Evolutionary conservation across 2,329 filamentous ascomycete species (phyloP).

Genomic region (Arthrobotrys sinensis): DNA sequence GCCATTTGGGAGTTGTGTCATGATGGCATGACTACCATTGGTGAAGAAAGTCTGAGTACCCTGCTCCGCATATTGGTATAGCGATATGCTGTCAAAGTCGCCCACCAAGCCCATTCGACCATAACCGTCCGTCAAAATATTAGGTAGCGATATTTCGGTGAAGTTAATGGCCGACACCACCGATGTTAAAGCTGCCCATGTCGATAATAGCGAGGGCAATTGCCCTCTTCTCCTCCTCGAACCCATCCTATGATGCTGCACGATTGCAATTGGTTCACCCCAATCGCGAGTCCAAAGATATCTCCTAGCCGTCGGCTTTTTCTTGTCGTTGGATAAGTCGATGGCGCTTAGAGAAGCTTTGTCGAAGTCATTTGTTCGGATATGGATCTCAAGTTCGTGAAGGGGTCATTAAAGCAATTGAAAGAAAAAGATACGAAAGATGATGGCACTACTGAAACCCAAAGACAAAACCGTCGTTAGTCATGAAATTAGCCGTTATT

Average conservation of each 20-base stretch:
- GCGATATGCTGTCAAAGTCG: constrained; percentile 90
- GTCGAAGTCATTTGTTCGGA: constrained; percentile 53
- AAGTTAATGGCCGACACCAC: constrained; percentile 54
- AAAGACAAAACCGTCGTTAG: constrained; percentile 48
- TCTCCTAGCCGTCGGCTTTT: constrained; percentile 10
- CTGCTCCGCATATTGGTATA: constrained; percentile 89
- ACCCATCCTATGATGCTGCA: constrained; percentile 48
- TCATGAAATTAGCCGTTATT: constrained; percentile 39
- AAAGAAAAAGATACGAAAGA: constrained; percentile 23
- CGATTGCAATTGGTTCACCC: constrained; percentile 39
- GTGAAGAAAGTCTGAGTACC: constrained; percentile 76
- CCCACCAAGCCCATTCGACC: constrained; percentile 69
- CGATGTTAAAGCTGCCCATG: constrained; percentile 49
- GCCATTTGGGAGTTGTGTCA: constrained; percentile 87
- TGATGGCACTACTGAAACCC: constrained; percentile 21
- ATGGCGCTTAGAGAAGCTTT: constrained; percentile 30
- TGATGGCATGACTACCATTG: constrained; percentile 85
- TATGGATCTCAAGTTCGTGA: constrained; percentile 45
- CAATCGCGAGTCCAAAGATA: constrained; percentile 16
- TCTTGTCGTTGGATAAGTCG: constrained; percentile 19
- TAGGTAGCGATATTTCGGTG: constrained; percentile 46
- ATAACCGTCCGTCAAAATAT: constrained; percentile 46
- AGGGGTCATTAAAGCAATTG: constrained; percentile 50
- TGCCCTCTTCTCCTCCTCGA: constrained; percentile 55
- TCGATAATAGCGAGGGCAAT: constrained; percentile 51